Evolutionary conservation across 257 asterid genomes (phyloP).

Genomic region (Echites panduratus): DNA sequence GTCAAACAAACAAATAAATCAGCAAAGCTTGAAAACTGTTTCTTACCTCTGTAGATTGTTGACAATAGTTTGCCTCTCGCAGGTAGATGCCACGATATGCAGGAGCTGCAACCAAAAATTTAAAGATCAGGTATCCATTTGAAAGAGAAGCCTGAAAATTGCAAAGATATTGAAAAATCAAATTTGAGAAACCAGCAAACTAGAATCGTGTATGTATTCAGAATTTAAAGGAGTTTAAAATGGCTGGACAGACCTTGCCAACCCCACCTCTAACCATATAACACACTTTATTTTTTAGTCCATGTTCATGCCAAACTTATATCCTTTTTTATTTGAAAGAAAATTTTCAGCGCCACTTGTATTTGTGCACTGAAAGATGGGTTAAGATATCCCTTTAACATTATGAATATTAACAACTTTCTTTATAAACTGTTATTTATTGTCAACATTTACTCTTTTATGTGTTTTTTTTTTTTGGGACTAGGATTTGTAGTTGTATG

Average conservation of each 20-base stretch:
- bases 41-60: constrained; percentile 73
- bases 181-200: not conserved
- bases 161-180: not conserved
- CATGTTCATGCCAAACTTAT: not conserved
- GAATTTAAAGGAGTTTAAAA: not conserved
- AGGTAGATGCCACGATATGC: constrained; percentile 87
- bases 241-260: not conserved
- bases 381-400: not conserved
- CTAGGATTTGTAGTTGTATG: not conserved
- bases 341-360: not conserved
- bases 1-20: constrained; percentile 1
- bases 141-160: constrained; percentile 2
- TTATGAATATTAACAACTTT: not conserved
- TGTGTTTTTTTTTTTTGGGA: not conserved
- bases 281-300: not conserved
- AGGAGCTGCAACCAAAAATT: constrained; percentile 54
- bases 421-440: not conserved
- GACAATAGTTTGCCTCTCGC: constrained; percentile 71
- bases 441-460: not conserved
- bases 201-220: not conserved
- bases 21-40: constrained; percentile 9
- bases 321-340: not conserved
- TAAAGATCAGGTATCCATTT: not conserved
- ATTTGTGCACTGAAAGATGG: no score
- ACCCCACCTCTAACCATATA: not conserved